Conservation (phyloP, 1,139 yeast genomes). For the Lodderomyces margitis region DNA sequence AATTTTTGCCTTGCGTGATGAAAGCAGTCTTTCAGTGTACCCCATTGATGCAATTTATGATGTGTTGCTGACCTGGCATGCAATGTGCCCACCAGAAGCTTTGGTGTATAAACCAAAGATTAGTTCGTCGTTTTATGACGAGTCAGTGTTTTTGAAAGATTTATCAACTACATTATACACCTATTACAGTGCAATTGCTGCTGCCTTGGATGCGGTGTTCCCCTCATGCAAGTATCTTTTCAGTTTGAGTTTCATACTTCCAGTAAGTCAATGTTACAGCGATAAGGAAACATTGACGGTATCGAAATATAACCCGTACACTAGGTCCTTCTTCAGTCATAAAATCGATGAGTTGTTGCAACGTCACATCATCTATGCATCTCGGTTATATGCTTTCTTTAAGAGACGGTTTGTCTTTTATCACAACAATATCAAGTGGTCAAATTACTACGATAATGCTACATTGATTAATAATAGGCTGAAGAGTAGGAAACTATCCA, state of each 20-base stretch:
- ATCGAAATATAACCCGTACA: slow-evolving; percentile 14
- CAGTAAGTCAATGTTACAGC: slow-evolving; percentile 16
- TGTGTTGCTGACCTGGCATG: slow-evolving; percentile 25
- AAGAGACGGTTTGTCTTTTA: slow-evolving; percentile 22
- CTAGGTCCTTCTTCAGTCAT: slow-evolving; percentile 12
- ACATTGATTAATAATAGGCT: slow-evolving; percentile 15
- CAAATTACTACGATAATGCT: slow-evolving; percentile 15
- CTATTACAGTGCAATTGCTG: slow-evolving; percentile 26
- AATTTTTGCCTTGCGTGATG: slow-evolving; percentile 16
- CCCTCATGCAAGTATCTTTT: slow-evolving; percentile 26
- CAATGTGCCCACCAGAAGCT: slow-evolving; percentile 23
- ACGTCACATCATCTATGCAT: slow-evolving; percentile 27
- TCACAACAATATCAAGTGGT: slow-evolving; percentile 22
- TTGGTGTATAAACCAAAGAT: slow-evolving; percentile 11
- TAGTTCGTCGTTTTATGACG: slow-evolving; percentile 8
- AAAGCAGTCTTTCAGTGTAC: slow-evolving; percentile 19
- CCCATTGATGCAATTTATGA: slow-evolving; percentile 20
- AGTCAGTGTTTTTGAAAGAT: slow-evolving; percentile 18
- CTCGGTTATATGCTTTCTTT: slow-evolving; percentile 28
- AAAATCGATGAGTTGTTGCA: slow-evolving; percentile 20
- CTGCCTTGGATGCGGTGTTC: slow-evolving; percentile 26
- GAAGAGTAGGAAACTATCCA: slow-evolving; percentile 18
- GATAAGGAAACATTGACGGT: slow-evolving; percentile 17
- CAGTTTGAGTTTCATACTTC: slow-evolving; percentile 22
- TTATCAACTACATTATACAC: slow-evolving; percentile 23